These are phyloP conservation scores for Lepidium aucheri DNA, from an alignment of 345 rosid genomes.

Conservation along the genomic window DNA sequence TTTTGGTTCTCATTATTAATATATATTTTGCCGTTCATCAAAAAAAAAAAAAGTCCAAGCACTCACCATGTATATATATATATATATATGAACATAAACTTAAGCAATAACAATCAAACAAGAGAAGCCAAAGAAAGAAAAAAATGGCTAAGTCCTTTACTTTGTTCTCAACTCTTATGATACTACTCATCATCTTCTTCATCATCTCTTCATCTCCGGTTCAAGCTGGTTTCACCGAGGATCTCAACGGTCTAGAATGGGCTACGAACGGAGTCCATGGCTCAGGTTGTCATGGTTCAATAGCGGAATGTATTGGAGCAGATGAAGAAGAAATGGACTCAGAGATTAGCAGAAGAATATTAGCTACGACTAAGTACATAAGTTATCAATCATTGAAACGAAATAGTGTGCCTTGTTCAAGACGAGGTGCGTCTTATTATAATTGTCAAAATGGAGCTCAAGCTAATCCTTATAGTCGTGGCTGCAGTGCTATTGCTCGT, in stretches of 20 bases:
- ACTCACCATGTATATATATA: slow-evolving; percentile 12
- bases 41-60: slow-evolving; percentile 18
- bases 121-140: not conserved
- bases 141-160: slow-evolving; percentile 34
- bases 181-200: slow-evolving; percentile 24
- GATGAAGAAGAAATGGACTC: slow-evolving; percentile 46
- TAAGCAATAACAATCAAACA: not conserved
- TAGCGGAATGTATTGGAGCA: slow-evolving; percentile 44
- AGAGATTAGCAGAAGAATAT: slow-evolving; percentile 55
- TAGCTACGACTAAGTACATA: slow-evolving; percentile 58
- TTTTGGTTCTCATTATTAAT: too few relatives aligned
- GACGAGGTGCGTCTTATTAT: slow-evolving; percentile 77
- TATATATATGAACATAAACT: not conserved
- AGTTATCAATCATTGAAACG: slow-evolving; percentile 66
- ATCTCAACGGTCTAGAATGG: slow-evolving; percentile 38
- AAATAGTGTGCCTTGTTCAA: slow-evolving; percentile 68
- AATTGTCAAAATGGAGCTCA: slow-evolving; percentile 68
- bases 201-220: slow-evolving; percentile 7
- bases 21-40: too few relatives aligned
- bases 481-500: slow-evolving; percentile 63
- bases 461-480: slow-evolving; percentile 76
- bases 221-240: slow-evolving; percentile 24
- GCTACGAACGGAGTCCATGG: slow-evolving; percentile 1
- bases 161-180: slow-evolving; percentile 23
- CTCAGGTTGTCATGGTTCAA: slow-evolving; percentile 44